A percentile compares a stretch with the other conserved stretches of the same genome.
These are phyloP conservation scores for Cicer judaicum DNA, from an alignment of 306 rosid species.

Conservation along the genomic window DNA sequence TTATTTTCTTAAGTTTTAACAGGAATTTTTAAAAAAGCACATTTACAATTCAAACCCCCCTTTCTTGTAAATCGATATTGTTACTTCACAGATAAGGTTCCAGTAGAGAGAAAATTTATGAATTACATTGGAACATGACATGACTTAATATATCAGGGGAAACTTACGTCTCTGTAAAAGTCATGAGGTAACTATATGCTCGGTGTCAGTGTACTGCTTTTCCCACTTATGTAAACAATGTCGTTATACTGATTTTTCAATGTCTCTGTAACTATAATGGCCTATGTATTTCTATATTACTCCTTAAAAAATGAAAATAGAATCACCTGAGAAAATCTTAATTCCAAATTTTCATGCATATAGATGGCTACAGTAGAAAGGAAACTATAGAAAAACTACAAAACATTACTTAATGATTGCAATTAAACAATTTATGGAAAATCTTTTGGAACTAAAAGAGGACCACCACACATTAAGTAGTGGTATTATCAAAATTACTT, in stretches of 20 bases:
- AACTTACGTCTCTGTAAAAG: background rate
- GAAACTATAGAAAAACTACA: background rate
- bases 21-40: no score
- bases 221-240: background rate
- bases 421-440: background rate
- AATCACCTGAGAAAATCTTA: slow-evolving; percentile 4
- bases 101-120: slow-evolving; percentile 16
- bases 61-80: no score
- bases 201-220: background rate
- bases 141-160: background rate
- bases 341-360: background rate
- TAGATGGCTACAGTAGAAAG: background rate
- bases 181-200: background rate
- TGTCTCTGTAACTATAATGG: background rate
- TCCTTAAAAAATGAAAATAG: background rate
- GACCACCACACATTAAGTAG: background rate
- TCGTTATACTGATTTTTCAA: background rate
- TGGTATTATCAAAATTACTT: background rate
- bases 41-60: no score
- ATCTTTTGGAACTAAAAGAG: background rate
- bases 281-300: slow-evolving; percentile 11
- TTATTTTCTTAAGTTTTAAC: no score
- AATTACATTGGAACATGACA: slow-evolving; percentile 17
- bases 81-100: slow-evolving; percentile 23
- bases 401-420: background rate